Evolutionary conservation across 805 yeast genomes (phyloP), one percentile per base, ranked within the genome.

Genomic region (Candida dendrica): DNA sequence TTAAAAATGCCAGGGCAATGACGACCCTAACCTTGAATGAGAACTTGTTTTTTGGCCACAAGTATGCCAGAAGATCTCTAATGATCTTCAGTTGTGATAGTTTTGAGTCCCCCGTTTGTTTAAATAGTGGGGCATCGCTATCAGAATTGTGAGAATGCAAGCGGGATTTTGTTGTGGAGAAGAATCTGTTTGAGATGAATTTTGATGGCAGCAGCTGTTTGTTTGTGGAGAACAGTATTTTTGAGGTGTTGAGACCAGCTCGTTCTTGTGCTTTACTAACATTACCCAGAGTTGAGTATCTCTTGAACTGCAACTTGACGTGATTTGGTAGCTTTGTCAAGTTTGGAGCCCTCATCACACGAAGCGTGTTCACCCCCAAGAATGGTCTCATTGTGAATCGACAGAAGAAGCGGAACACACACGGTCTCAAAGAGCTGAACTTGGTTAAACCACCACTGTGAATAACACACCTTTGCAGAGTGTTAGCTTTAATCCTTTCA

Each of bases 41-140:
- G 4, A 74, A 69, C 44, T 83, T 78, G 45, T 79, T 72, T 50
- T 75, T 77, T 10, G 96, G 96, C 96, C 96, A 87, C 14, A 87
- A 72, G 43, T 88, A 87, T 14, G 74, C 66, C 46, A 84, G 50
- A 37, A 87, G 65, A 39, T 85, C 81, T 51, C 68, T 71, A 43
- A 87, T 63, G 60, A 87, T 87, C 46, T 59, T 61, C 42, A 63
- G 44, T 47, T 70, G 74, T 6, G 73, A 66, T 3, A 66, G 54
- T 4, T 60, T 56, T 9, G 34, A 16, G 11, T 32, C 19, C 6
- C 34, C 34, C 6, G 6, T n/a, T 3, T 14, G 15, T 19, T 30
- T 33, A 6, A 38, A 31, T 19, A 38, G 20, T 14, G 40, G 40
- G 3, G 34, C 30, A 27, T 27, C 30, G n/a, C n/a, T 9, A 27